A percentile compares a stretch with the other conserved stretches of the same genome.
Evolutionary conservation across 1,284 basidiomycete species (phyloP).

Genomic region (Testicularia cyperi): DNA sequence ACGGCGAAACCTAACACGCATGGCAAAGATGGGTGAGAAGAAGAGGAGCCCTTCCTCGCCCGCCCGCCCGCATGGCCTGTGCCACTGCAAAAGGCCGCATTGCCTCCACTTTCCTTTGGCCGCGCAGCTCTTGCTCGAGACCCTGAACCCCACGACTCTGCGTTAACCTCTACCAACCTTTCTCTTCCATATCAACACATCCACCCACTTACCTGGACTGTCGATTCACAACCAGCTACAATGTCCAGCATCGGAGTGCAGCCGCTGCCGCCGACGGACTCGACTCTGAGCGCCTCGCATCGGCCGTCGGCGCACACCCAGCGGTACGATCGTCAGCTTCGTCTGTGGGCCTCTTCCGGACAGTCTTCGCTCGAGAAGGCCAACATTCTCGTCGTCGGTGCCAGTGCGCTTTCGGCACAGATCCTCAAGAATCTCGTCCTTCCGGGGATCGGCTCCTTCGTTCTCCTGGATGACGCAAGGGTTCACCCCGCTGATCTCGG

Average conservation of each 20-base stretch:
- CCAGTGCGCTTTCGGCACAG: conserved; percentile 77
- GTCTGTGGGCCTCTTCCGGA: conserved; percentile 91
- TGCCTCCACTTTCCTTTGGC: no score
- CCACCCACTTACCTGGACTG: no score
- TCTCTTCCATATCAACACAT: no score
- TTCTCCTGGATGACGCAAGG: conserved; percentile 72
- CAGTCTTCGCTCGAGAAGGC: conserved; percentile 87
- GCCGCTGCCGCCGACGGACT: conserved; percentile 20
- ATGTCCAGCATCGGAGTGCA: conserved; percentile 33
- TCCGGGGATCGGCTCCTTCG: conserved; percentile 88
- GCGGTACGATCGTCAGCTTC: conserved; percentile 62
- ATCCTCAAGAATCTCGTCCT: conserved; percentile 93
- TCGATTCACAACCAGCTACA: no score
- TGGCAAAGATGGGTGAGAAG: no score
- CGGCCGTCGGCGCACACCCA: conserved; percentile 53
- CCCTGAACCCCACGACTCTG: no score
- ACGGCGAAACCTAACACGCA: no score
- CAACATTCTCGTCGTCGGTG: conserved; percentile 77
- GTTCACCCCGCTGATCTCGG: conserved; percentile 78
- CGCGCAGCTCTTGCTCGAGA: no score
- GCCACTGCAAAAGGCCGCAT: no score
- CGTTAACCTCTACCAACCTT: no score
- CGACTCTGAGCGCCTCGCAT: conserved; percentile 11
- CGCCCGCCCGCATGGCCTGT: no score
- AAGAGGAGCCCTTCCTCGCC: no score